Evolutionary conservation across 2,329 filamentous ascomycete genomes (phyloP).

Genomic region (Arthrobotrys sinensis): DNA sequence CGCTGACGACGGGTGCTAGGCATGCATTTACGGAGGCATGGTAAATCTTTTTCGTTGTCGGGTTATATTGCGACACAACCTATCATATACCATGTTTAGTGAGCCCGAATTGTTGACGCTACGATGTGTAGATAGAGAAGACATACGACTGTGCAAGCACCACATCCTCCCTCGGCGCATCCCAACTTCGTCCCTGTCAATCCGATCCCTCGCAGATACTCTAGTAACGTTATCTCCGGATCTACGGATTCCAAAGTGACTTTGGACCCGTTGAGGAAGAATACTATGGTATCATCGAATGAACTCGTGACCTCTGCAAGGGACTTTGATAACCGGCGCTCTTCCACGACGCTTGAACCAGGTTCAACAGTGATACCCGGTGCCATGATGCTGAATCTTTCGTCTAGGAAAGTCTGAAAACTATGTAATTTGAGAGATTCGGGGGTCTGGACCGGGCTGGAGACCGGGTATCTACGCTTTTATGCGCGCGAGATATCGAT

Average conservation of each 20-base stretch:
- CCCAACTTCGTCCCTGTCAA: constrained; percentile 96
- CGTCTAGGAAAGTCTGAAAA: background rate
- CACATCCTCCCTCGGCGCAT: constrained; percentile 95
- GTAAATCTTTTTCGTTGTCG: constrained; percentile 91
- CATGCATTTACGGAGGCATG: constrained; percentile 98
- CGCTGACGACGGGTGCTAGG: constrained; percentile 88
- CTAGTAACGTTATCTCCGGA: constrained; percentile 90
- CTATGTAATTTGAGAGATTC: background rate
- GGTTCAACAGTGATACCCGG: constrained; percentile 72
- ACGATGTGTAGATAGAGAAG: no score
- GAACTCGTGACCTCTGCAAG: constrained; percentile 78
- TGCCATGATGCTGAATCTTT: constrained; percentile 70
- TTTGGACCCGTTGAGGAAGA: constrained; percentile 94
- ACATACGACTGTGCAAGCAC: constrained; percentile 89
- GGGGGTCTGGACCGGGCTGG: background rate
- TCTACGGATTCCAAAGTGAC: constrained; percentile 86
- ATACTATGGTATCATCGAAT: constrained; percentile 89
- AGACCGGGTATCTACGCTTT: constrained; percentile 29
- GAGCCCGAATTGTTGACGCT: no score
- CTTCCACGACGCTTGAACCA: constrained; percentile 68
- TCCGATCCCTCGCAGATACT: constrained; percentile 93
- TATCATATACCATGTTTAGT: constrained; percentile 64
- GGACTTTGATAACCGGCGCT: constrained; percentile 67
- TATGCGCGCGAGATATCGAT: constrained; percentile 28
- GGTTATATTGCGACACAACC: constrained; percentile 92